Percentiles rank a stretch among this genome's conserved stretches.
Evolutionary conservation across 164 flowering plant species (phyloP).

Genomic region (Magnolia kwangsiensis): DNA sequence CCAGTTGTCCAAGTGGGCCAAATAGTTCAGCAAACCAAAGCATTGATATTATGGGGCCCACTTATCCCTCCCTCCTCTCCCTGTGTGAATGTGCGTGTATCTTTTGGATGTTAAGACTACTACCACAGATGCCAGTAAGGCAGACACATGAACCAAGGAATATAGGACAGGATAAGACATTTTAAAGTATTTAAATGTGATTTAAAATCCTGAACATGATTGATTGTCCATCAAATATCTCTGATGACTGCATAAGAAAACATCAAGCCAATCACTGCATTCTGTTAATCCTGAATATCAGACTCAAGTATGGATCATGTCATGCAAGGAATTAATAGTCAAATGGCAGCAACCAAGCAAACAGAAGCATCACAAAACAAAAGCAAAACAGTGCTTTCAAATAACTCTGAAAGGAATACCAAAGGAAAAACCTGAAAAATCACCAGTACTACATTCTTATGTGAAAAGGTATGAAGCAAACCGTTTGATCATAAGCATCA

Average conservation of each 20-base stretch:
- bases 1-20: too few species aligned
- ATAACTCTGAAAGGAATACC: too few species aligned
- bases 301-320: not conserved
- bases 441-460: not conserved
- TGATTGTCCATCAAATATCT: too few species aligned
- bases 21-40: not conserved
- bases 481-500: constrained; percentile 99
- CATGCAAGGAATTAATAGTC: not conserved
- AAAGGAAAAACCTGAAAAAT: not conserved
- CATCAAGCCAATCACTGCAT: too few species aligned
- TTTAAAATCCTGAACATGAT: too few species aligned
- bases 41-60: not conserved
- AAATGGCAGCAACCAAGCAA: not conserved
- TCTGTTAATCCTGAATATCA: not conserved
- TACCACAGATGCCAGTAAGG: too few species aligned
- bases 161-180: too few species aligned
- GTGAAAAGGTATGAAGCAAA: constrained; percentile 26
- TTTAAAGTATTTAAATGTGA: too few species aligned
- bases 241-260: too few species aligned
- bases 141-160: too few species aligned
- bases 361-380: not conserved
- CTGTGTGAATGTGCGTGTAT: not conserved
- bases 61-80: not conserved
- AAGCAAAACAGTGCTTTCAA: not conserved
- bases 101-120: too few species aligned